A percentile compares a stretch with the other conserved stretches of the same genome.
phyloP scores from a whole-genome alignment of 495 filamentous ascomycete genomes.

The Neurospora sp. region DNA sequence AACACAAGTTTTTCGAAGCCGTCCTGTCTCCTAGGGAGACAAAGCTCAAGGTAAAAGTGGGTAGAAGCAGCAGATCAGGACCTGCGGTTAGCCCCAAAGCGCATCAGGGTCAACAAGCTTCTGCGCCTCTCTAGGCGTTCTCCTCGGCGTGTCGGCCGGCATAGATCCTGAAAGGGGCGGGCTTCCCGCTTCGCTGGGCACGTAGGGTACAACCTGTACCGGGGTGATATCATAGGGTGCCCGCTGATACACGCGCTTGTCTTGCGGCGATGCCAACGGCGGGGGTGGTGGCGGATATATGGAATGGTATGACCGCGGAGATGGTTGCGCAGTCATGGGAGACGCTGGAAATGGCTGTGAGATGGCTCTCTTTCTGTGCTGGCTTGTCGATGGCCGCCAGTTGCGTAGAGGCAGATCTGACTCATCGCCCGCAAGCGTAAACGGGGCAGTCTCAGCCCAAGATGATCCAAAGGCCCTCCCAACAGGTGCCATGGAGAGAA shows the following conservation, averaged over 20 bases:
- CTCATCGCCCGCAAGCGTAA: not conserved
- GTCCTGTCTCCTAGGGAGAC: not conserved
- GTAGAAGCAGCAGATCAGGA: not conserved
- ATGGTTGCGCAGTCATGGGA: not conserved
- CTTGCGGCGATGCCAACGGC: slow-evolving; percentile 8
- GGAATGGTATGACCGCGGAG: not conserved
- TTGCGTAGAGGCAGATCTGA: slow-evolving; percentile 1
- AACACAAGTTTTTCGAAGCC: not conserved
- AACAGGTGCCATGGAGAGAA: slow-evolving; percentile 15
- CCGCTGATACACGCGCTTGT: slow-evolving; percentile 11
- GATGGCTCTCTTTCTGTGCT: slow-evolving; percentile 2
- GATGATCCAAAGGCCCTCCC: slow-evolving; percentile 20
- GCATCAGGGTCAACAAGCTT: slow-evolving; percentile 11
- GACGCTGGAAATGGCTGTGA: slow-evolving; percentile 3
- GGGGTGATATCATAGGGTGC: slow-evolving; percentile 5
- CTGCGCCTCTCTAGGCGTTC: not conserved
- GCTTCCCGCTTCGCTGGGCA: slow-evolving; percentile 2
- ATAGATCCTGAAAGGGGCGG: not conserved
- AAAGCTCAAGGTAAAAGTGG: not conserved
- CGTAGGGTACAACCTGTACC: slow-evolving; percentile 2
- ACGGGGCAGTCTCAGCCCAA: slow-evolving; percentile 22
- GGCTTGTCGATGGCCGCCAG: not conserved
- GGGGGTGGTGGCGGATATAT: not conserved
- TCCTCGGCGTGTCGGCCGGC: slow-evolving; percentile 1
- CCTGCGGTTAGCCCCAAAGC: slow-evolving; percentile 6